phyloP scores from a whole-genome alignment of 208 protist genomes.

The Leishmania major region DNA sequence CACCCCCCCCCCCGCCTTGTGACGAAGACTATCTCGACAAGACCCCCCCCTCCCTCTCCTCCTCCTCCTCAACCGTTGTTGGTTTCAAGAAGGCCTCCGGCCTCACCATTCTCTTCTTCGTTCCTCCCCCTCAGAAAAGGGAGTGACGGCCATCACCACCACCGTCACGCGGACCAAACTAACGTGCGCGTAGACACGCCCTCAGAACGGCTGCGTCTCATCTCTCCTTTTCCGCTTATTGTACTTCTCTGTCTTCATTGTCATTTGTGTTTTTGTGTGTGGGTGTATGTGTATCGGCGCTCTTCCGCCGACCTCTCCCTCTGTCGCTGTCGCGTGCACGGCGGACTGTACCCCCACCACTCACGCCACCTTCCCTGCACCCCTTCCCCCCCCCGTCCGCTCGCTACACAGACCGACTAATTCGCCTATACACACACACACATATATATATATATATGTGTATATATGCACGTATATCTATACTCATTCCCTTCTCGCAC shows the following conservation, averaged over 20 bases:
- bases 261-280: neutral
- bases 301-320: neutral
- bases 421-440: neutral
- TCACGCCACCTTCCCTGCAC: neutral
- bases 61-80: too few relatives aligned
- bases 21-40: neutral
- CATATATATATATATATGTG: too few relatives aligned
- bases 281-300: neutral
- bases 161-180: neutral
- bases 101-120: too few relatives aligned
- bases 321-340: neutral
- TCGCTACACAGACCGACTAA: neutral
- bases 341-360: too few relatives aligned
- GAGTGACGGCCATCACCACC: neutral
- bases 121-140: neutral
- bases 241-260: neutral
- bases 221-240: conserved; percentile 3
- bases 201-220: neutral
- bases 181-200: neutral
- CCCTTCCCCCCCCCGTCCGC: neutral
- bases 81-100: too few relatives aligned
- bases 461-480: too few relatives aligned
- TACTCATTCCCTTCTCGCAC: too few relatives aligned
- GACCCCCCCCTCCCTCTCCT: too few relatives aligned
- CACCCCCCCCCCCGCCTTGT: too few relatives aligned